Conservation (phyloP, 2,329 filamentous ascomycete genomes). For the Ophiocordyceps polyrhachis-furcata region DNA sequence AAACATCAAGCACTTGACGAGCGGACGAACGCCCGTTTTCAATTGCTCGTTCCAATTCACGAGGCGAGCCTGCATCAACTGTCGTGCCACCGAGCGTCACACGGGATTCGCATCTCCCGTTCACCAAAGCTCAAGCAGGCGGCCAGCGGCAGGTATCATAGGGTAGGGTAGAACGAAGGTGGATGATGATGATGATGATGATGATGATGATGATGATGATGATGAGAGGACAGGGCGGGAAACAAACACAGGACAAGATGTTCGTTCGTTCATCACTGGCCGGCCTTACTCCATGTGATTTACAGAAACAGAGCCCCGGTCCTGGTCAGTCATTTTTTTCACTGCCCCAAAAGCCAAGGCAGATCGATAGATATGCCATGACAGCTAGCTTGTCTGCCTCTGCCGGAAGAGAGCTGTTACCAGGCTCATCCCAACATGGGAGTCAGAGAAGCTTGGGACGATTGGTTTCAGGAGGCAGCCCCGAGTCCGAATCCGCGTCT, state of each 20-base stretch:
- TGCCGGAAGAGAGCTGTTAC: background rate
- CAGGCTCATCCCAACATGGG: background rate
- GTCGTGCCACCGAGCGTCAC: background rate
- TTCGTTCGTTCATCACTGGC: background rate
- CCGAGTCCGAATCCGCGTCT: slow-evolving; percentile 1
- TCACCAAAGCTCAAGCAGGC: background rate
- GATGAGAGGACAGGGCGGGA: no score
- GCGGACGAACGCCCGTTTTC: background rate
- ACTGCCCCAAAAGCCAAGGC: background rate
- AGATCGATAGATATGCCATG: background rate
- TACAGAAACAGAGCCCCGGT: background rate
- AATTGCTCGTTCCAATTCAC: background rate
- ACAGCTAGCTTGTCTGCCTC: background rate
- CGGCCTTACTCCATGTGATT: background rate
- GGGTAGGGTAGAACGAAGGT: no score
- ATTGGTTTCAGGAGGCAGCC: slow-evolving; percentile 1
- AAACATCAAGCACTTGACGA: background rate
- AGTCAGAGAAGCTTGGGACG: background rate
- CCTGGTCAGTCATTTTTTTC: background rate
- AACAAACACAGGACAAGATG: no score
- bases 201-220: no score
- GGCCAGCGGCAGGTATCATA: background rate
- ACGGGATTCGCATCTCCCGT: background rate
- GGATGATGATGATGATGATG: no score
- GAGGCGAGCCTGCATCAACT: background rate